Base-by-base conservation (phyloP, 176 grass and related monocot genomes). In the Luzula sylvatica region DNA sequence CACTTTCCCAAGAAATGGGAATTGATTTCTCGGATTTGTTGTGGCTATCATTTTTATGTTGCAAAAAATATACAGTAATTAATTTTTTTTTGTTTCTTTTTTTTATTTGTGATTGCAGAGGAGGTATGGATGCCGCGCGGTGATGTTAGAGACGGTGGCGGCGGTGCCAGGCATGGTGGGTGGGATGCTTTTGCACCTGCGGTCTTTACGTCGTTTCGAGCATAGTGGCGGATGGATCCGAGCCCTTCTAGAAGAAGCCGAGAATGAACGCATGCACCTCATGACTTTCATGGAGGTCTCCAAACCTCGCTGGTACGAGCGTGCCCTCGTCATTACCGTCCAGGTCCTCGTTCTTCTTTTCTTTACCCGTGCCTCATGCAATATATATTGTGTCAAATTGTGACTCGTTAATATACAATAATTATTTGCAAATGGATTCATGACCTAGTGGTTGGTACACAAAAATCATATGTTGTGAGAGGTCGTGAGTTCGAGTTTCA, bases 181-280 rank as follows among this genome's bases (percentile, higher is more conserved):
- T 46, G 89, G 89, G 23, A 73, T 95, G 83, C 84, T 96, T 17
- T 84, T 96, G 3, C 90, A 96, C 80, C 79, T 96, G 4, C 81
- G 90, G 22, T 96, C 90, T 9, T 84, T 96, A 3, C 90, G 90
- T 3, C 90, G 90, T 13, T 96, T 96, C 44, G 90, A 96, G 77
- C 77, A 89, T 21, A 96, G 81, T 73, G 90, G 90, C 40, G 85
- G 90, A 0, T 96, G 90, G 90, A 53, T 96, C 71, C 81, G 85
- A 0, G 74, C 71, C 8, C 77, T 96, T 3, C 72, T 89, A 4
- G 90, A 96, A 73, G 90, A 96, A 60, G 90, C 90, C 30, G 90
- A 96, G 83, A 96, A 96, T 73, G 90, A 96, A 84, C 81, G 90
- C 16, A 96, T 96, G 90, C 90, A 96, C 64, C 81, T 96, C 50